Evolutionary conservation across 352 stramenopile genomes (phyloP).

Genomic region (Phytophthora sansomeana): DNA sequence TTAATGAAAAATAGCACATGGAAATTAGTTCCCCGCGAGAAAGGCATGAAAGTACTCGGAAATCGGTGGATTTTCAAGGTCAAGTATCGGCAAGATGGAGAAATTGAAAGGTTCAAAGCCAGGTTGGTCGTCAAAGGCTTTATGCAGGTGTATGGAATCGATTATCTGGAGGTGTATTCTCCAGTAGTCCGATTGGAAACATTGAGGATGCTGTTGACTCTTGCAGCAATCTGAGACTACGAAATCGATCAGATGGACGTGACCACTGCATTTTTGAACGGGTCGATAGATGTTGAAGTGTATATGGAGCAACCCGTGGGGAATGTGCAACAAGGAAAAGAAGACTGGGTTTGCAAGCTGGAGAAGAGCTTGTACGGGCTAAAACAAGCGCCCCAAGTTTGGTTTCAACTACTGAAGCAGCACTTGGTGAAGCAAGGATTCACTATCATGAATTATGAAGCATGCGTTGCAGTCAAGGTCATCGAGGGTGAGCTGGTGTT

Average conservation of each 20-base stretch:
- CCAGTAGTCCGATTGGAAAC: too few relatives aligned
- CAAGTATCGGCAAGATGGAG: not conserved
- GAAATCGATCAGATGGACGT: too few relatives aligned
- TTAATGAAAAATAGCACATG: constrained; percentile 13
- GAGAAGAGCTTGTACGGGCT: constrained; percentile 28
- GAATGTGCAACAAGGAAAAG: constrained; percentile 17
- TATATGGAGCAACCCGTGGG: constrained; percentile 31
- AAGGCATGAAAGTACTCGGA: constrained; percentile 10
- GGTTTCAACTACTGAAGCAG: too few relatives aligned
- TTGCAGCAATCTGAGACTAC: too few relatives aligned
- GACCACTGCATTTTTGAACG: too few relatives aligned
- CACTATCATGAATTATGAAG: too few relatives aligned
- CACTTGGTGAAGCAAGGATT: too few relatives aligned
- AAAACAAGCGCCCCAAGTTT: constrained; percentile 33
- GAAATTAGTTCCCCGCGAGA: constrained; percentile 2
- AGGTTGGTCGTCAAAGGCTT: constrained; percentile 9
- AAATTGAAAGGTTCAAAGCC: constrained; percentile 11
- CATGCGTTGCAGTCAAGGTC: too few relatives aligned
- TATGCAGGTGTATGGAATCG: constrained; percentile 12
- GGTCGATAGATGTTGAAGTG: constrained; percentile 29
- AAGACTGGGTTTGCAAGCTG: constrained; percentile 24
- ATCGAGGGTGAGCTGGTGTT: too few relatives aligned
- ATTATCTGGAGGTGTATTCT: constrained; percentile 8
- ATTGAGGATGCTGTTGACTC: too few relatives aligned
- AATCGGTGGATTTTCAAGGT: constrained; percentile 15